Percentiles rank a stretch among this genome's conserved stretches.
phyloP scores from a whole-genome alignment of 441 rosid genomes.

The Bocquillonia castaneifolia region DNA sequence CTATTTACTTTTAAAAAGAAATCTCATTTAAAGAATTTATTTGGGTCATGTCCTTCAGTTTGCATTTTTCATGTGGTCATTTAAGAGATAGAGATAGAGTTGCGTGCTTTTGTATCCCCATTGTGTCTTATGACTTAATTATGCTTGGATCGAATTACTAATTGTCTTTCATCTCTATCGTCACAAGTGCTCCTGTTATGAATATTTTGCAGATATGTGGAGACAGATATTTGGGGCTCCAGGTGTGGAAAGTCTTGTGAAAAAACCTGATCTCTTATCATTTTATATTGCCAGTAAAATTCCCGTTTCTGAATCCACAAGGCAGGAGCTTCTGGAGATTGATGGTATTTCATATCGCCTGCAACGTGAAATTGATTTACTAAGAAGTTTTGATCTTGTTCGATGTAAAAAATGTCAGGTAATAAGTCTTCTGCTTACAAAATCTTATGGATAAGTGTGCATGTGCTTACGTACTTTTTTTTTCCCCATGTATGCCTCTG shows the following conservation, averaged over 20 bases:
- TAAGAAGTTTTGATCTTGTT: slow-evolving; percentile 61
- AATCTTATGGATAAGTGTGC: not conserved
- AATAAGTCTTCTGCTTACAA: slow-evolving; percentile 20
- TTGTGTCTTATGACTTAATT: not conserved
- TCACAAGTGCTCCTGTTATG: slow-evolving; percentile 1
- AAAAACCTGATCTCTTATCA: slow-evolving; percentile 74
- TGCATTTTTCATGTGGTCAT: not conserved
- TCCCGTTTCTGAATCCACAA: slow-evolving; percentile 70
- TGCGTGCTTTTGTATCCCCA: not conserved
- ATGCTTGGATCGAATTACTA: not conserved
- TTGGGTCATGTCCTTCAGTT: not conserved
- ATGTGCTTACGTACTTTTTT: not conserved
- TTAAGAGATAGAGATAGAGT: not conserved
- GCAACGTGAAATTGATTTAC: slow-evolving; percentile 75
- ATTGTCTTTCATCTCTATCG: slow-evolving; percentile 4
- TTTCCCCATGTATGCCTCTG: not conserved
- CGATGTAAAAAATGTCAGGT: slow-evolving; percentile 84
- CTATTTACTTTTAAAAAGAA: not conserved
- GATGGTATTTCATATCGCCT: slow-evolving; percentile 82
- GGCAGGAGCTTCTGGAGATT: slow-evolving; percentile 94
- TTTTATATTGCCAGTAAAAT: slow-evolving; percentile 89
- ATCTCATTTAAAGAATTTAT: not conserved
- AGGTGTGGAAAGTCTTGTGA: slow-evolving; percentile 58
- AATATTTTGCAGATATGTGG: slow-evolving; percentile 74
- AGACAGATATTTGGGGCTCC: slow-evolving; percentile 75